Conservation (phyloP, 1,284 basidiomycete species). For the Flammula alnicola region DNA sequence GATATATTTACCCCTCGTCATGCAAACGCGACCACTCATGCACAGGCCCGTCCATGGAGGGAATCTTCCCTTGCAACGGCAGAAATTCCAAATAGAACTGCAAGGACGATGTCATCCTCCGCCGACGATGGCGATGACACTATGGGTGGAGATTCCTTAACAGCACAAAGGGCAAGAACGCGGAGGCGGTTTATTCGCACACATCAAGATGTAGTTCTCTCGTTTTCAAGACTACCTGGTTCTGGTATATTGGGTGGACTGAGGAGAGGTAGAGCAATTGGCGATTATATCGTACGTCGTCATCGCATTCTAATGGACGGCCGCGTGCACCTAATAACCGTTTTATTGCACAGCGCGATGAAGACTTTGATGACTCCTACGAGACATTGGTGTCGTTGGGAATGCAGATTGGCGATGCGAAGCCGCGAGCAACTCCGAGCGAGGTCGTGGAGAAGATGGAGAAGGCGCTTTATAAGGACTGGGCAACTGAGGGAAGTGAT, state of each 20-base stretch:
- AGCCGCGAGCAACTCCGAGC: constrained; percentile 62
- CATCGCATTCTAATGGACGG: background rate
- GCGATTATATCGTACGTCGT: constrained; percentile 62
- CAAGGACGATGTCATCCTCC: too few relatives aligned
- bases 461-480: constrained; percentile 66
- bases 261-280: constrained; percentile 39
- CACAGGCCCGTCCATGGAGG: too few relatives aligned
- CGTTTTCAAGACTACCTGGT: constrained; percentile 5
- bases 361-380: constrained; percentile 74
- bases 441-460: constrained; percentile 63
- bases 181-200: constrained; percentile 22
- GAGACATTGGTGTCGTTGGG: constrained; percentile 66
- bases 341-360: constrained; percentile 74
- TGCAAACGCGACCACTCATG: background rate
- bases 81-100: too few relatives aligned
- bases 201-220: background rate
- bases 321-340: too few relatives aligned
- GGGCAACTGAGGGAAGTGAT: constrained; percentile 65
- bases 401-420: constrained; percentile 63
- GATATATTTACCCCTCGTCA: too few relatives aligned
- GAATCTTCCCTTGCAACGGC: too few relatives aligned
- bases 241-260: constrained; percentile 20
- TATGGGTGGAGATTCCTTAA: too few relatives aligned
- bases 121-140: too few relatives aligned
- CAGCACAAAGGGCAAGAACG: constrained; percentile 1